A percentile compares a stretch with the other conserved stretches of the same genome.
These are phyloP conservation scores for Cyberlindnera bimundalis DNA, from an alignment of 805 yeast species.

Conservation along the genomic window DNA sequence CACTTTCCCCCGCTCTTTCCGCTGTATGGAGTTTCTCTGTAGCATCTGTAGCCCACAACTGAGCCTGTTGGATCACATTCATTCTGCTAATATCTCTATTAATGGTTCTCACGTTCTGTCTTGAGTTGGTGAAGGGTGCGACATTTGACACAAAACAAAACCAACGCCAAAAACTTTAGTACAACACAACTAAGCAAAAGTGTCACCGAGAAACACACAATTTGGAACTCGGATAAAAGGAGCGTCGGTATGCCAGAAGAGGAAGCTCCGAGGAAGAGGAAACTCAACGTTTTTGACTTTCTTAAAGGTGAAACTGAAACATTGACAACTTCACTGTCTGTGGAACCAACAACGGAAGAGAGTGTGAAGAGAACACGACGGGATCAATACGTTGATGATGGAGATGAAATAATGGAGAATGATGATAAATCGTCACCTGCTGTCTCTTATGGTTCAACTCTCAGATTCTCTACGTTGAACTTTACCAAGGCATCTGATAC, in stretches of 20 bases:
- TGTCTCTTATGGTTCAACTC: not conserved
- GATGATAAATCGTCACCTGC: not conserved
- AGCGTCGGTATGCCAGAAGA: slow-evolving; percentile 1
- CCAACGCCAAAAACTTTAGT: no score
- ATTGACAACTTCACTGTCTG: slow-evolving; percentile 8
- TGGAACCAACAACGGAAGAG: not conserved
- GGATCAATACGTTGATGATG: not conserved
- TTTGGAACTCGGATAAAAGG: not conserved
- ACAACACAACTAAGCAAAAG: no score
- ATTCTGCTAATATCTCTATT: not conserved
- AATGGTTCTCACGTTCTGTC: no score
- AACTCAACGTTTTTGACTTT: slow-evolving; percentile 18
- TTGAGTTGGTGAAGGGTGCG: no score
- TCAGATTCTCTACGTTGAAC: not conserved
- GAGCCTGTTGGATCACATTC: not conserved
- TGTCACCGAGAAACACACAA: no score
- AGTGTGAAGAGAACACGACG: not conserved
- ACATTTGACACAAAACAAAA: no score
- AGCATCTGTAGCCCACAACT: slow-evolving; percentile 43
- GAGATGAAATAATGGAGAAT: no score
- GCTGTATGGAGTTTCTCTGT: slow-evolving; percentile 46
- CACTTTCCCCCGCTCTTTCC: slow-evolving; percentile 48
- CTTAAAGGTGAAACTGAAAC: slow-evolving; percentile 13
- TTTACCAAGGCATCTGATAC: not conserved
- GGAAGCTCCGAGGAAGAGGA: slow-evolving; percentile 9